Evolutionary conservation across 2,329 filamentous ascomycete genomes (phyloP), one percentile per base, ranked within the genome.

Genomic region (Paecilomyces variotii): DNA sequence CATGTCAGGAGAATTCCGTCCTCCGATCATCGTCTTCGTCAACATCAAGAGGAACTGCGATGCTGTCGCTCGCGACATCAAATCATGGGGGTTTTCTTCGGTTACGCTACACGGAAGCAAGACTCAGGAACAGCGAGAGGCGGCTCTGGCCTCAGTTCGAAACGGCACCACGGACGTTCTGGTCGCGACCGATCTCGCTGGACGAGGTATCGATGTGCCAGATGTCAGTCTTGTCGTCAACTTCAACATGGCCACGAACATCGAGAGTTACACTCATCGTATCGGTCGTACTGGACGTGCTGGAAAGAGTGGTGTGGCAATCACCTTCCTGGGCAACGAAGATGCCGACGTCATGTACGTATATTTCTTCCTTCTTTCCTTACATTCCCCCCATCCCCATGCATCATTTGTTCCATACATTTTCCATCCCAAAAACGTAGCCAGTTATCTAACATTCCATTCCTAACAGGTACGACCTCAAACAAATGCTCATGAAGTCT

Each of bases 11-110:
- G 87, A 91, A 64, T 97, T 92, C 76, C 81, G 84, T 6, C 85
- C 93, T 7, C 94, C 94, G 14, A 96, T 99, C 74, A 99, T 99
- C 67, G 92, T 99, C 63, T 99, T 99, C 73, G 94, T 99, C 84
- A 99, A 99, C 76, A 97, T 97, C 85, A 97, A 97, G 78, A 89
- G 92, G 67, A 97, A 97, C 79, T 97, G 93, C 79, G 94, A 99
- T 73, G 90, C 91, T 60, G 88, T 99, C 54, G 93, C 93, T 2
- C 85, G 90, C 61, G 93, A 97, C 70, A 94, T 99, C 79, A 94
- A 96, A 71, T 84, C 89, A 56, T 94, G 94, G 86, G 94, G 94
- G 66, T 94, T 91, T 81, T 89, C 86, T 24, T 85, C 88, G 6
- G 92, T 96, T 67, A 97, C 93, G 0, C 79, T 99, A 32, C 94